These are phyloP conservation scores for Phytophthora nicotianae DNA, from an alignment of 352 stramenopile species.

Conservation along the genomic window DNA sequence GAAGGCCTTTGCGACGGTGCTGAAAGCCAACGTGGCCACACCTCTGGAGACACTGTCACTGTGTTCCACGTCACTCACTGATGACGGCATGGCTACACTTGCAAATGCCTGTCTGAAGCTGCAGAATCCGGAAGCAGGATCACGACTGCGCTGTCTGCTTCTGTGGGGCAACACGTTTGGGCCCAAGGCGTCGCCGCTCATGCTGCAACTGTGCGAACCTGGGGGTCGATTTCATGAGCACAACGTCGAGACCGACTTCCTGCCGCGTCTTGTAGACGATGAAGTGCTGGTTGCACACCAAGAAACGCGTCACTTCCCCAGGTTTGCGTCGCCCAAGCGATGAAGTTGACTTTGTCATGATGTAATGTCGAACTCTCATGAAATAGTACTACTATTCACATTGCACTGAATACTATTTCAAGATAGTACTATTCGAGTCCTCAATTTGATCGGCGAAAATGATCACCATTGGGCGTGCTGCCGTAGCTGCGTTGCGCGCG, in stretches of 20 bases:
- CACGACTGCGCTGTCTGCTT: constrained; percentile 47
- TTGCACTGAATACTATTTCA: too few species aligned
- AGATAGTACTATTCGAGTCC: too few species aligned
- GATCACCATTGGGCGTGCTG: constrained; percentile 7
- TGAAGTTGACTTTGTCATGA: constrained; percentile 17
- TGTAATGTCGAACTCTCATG: neutral
- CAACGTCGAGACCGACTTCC: constrained; percentile 64
- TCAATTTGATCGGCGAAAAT: constrained; percentile 20
- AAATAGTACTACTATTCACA: neutral
- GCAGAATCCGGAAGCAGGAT: constrained; percentile 31
- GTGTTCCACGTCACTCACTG: constrained; percentile 65
- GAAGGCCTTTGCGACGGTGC: constrained; percentile 56
- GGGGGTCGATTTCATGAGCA: constrained; percentile 43
- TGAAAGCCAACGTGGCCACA: constrained; percentile 44
- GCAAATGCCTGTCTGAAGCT: constrained; percentile 46
- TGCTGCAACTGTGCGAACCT: constrained; percentile 46
- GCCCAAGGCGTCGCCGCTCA: constrained; percentile 30
- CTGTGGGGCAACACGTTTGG: constrained; percentile 82
- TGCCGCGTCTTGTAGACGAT: constrained; percentile 36
- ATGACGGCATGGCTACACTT: constrained; percentile 50
- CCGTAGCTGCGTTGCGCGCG: neutral
- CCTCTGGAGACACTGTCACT: constrained; percentile 53
- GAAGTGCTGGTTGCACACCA: constrained; percentile 60
- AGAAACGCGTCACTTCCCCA: constrained; percentile 37
- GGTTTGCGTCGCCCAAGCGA: constrained; percentile 55